These are phyloP conservation scores for Porogramme epimiltina DNA, from an alignment of 1,284 basidiomycete species.

Conservation along the genomic window DNA sequence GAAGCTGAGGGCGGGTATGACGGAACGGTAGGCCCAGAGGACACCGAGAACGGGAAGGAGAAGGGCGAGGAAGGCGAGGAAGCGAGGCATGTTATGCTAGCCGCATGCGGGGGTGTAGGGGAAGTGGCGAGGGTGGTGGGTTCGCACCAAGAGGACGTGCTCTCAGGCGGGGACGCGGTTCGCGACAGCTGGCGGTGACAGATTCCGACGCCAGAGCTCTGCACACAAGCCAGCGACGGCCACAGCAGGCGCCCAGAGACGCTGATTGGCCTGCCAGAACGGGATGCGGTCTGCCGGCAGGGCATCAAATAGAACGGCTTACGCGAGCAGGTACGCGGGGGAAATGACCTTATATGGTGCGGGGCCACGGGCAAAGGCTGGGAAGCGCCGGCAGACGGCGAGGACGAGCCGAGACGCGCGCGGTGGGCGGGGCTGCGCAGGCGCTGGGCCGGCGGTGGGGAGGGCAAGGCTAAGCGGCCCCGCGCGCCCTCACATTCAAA, in stretches of 20 bases:
- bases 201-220: no score
- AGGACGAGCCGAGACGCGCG: neutral
- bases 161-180: neutral
- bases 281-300: no score
- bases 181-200: neutral
- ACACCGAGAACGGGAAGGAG: constrained; percentile 25
- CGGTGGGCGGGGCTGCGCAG: no score
- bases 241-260: no score
- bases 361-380: neutral
- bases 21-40: constrained; percentile 26
- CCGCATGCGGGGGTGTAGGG: constrained; percentile 5
- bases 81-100: constrained; percentile 25
- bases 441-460: no score
- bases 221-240: no score
- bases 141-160: neutral
- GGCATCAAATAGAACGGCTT: neutral
- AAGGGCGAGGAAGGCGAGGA: constrained; percentile 21
- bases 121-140: neutral
- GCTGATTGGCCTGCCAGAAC: no score
- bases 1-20: constrained; percentile 25
- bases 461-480: no score
- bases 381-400: neutral
- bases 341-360: no score
- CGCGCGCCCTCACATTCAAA: constrained; percentile 1
- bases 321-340: neutral